These are phyloP conservation scores for Amniculicola lignicola DNA, from an alignment of 495 filamentous ascomycete species.

Conservation along the genomic window DNA sequence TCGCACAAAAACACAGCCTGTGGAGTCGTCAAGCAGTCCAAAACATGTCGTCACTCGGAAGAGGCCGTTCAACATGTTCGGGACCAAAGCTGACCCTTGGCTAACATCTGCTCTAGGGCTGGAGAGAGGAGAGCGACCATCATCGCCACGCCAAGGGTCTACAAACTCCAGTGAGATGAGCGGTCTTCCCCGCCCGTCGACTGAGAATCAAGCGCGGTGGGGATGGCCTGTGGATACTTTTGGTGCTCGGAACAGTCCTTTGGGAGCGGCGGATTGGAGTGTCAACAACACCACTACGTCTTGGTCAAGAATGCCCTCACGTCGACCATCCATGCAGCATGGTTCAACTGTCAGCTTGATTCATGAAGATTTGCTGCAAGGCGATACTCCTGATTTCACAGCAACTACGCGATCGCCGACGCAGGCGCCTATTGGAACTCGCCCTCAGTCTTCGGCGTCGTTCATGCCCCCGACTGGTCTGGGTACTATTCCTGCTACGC, in stretches of 20 bases:
- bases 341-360: conserved; percentile 35
- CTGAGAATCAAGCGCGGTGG: conserved; percentile 35
- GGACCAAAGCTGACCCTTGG: conserved; percentile 34
- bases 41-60: conserved; percentile 33
- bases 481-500: conserved; percentile 14
- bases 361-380: conserved; percentile 37
- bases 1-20: conserved; percentile 26
- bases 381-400: conserved; percentile 35
- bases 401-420: conserved; percentile 33
- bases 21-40: conserved; percentile 28
- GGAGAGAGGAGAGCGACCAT: conserved; percentile 31
- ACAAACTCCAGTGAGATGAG: conserved; percentile 37
- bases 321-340: conserved; percentile 42
- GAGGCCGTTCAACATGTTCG: conserved; percentile 35
- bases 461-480: conserved; percentile 19
- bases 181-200: conserved; percentile 38
- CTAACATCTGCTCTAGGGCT: conserved; percentile 24
- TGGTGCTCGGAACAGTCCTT: conserved; percentile 26
- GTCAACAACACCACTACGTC: conserved; percentile 27
- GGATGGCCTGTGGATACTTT: conserved; percentile 35
- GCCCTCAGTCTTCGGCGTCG: conserved; percentile 35
- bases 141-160: conserved; percentile 39
- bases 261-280: conserved; percentile 32
- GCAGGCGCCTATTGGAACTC: conserved; percentile 43
- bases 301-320: conserved; percentile 39